Percentiles rank a stretch among this genome's conserved stretches.
Evolutionary conservation across 805 yeast species (phyloP).

Genomic region (Cyberlindnera xishuangbannaensis): DNA sequence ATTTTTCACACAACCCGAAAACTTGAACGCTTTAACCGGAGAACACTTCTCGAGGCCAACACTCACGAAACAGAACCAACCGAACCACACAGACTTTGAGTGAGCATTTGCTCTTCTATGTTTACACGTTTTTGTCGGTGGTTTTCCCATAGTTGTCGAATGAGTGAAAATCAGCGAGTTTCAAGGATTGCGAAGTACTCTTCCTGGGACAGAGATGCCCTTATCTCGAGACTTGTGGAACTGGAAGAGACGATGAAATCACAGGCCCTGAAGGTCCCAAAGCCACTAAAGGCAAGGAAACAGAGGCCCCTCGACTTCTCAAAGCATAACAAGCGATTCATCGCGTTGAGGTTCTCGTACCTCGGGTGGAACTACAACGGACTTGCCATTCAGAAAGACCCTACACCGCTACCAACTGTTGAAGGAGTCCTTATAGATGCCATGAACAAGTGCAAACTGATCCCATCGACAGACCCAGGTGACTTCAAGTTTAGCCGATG

Average conservation of each 20-base stretch:
- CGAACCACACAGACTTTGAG: no score
- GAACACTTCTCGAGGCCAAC: background rate
- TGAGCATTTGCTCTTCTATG: no score
- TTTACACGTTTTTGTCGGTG: no score
- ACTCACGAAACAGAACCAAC: background rate
- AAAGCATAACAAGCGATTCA: conserved; percentile 54
- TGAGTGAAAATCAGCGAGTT: no score
- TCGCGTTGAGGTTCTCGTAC: conserved; percentile 82
- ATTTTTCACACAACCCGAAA: no score
- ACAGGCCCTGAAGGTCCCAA: conserved; percentile 7
- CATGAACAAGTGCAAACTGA: conserved; percentile 56
- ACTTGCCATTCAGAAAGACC: conserved; percentile 71
- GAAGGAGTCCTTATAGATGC: conserved; percentile 75
- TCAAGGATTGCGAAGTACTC: no score
- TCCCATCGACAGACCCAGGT: conserved; percentile 52
- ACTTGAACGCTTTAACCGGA: no score
- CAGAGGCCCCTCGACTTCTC: conserved; percentile 56
- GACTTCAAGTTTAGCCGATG: conserved; percentile 79
- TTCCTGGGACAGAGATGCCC: conserved; percentile 60
- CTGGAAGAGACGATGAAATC: conserved; percentile 38
- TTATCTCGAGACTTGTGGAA: conserved; percentile 49
- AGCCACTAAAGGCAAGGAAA: background rate
- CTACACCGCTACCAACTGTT: conserved; percentile 79
- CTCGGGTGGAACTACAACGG: conserved; percentile 96
- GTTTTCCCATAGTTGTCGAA: no score